Evolutionary conservation across 1,139 yeast genomes (phyloP).

Genomic region (Suhomyces wounanorum): DNA sequence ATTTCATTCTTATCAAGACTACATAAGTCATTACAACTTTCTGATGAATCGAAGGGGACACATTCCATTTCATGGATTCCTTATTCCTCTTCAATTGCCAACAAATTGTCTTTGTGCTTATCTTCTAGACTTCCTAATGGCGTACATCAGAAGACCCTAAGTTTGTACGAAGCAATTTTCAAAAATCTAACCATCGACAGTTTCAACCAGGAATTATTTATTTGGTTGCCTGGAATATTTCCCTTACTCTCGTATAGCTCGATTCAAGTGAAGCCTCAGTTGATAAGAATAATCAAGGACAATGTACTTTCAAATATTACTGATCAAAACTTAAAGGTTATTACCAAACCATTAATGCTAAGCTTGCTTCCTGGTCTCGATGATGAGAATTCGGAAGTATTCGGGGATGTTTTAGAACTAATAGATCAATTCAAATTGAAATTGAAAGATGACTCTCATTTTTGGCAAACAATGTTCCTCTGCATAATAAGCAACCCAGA

Average conservation of each 20-base stretch:
- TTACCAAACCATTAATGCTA: constrained; percentile 69
- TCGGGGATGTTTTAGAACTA: constrained; percentile 57
- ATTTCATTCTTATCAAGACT: constrained; percentile 83
- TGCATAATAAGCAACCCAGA: constrained; percentile 79
- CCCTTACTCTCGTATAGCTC: constrained; percentile 88
- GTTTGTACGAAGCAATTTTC: constrained; percentile 72
- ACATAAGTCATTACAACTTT: constrained; percentile 60
- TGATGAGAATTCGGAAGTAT: constrained; percentile 86
- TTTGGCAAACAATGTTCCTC: constrained; percentile 83
- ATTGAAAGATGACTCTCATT: constrained; percentile 67
- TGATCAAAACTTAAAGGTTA: constrained; percentile 46
- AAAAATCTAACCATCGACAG: constrained; percentile 54
- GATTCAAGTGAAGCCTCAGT: constrained; percentile 78
- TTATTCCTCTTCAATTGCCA: constrained; percentile 42
- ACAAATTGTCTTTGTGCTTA: constrained; percentile 62
- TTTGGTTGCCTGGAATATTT: constrained; percentile 89
- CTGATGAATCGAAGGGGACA: constrained; percentile 29
- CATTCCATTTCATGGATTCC: constrained; percentile 48
- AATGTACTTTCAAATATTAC: constrained; percentile 55
- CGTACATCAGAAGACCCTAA: constrained; percentile 86
- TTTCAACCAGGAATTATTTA: constrained; percentile 51
- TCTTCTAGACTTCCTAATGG: constrained; percentile 87
- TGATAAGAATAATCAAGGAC: constrained; percentile 60
- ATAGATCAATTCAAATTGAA: constrained; percentile 62
- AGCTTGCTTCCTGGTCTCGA: constrained; percentile 86